Conservation (phyloP, 495 filamentous ascomycete species). For the Darksidea phi region DNA sequence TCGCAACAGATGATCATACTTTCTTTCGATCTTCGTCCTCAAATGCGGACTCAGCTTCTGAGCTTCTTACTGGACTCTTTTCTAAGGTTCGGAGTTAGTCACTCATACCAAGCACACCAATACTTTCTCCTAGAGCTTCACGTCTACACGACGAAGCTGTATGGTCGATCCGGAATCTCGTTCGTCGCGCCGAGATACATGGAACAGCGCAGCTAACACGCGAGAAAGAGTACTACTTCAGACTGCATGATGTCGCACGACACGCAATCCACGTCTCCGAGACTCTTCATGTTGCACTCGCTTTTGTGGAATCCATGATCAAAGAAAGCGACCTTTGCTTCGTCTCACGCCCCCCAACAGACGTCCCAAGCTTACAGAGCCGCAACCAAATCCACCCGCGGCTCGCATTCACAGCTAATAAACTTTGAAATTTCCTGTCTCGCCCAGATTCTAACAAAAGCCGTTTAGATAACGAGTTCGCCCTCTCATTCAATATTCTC, state of each 20-base stretch:
- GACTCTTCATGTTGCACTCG: constrained; percentile 14
- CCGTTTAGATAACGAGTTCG: constrained; percentile 20
- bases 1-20: constrained; percentile 39
- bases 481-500: constrained; percentile 4
- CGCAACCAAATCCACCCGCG: not conserved
- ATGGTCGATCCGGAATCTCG: constrained; percentile 42
- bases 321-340: not conserved
- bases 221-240: not conserved
- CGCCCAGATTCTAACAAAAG: constrained; percentile 20
- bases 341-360: not conserved
- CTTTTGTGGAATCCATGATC: not conserved
- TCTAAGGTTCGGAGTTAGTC: not conserved
- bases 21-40: constrained; percentile 40
- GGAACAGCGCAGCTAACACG: not conserved
- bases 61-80: not conserved
- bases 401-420: not conserved
- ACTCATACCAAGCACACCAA: constrained; percentile 28
- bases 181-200: constrained; percentile 24
- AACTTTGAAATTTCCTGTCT: constrained; percentile 1
- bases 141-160: constrained; percentile 39
- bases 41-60: constrained; percentile 18
- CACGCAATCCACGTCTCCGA: constrained; percentile 28
- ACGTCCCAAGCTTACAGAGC: not conserved
- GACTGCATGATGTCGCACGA: constrained; percentile 22
- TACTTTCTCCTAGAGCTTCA: constrained; percentile 33